Conservation (phyloP, 2,329 filamentous ascomycete genomes). For the Pseudogymnoascus sp. region DNA sequence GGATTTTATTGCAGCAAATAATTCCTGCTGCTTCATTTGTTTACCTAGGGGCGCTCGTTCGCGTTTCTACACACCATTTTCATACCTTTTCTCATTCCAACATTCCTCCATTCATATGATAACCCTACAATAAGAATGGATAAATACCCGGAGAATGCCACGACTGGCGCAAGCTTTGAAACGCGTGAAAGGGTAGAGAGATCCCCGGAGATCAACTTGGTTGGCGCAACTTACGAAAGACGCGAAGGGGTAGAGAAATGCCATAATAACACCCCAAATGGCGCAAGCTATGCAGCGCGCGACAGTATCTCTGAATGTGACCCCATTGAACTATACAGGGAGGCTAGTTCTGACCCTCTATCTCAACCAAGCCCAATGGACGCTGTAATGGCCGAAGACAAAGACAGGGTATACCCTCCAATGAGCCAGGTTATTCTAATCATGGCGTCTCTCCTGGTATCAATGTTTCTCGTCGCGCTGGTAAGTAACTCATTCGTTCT, state of each 20-base stretch:
- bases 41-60: not conserved
- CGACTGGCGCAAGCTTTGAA: not conserved
- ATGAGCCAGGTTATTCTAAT: conserved; percentile 22
- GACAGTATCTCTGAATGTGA: not conserved
- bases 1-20: not conserved
- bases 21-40: not conserved
- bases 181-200: not conserved
- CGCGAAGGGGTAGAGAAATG: not conserved
- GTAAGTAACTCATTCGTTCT: not conserved
- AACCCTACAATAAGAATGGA: not conserved
- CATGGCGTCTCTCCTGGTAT: conserved; percentile 35
- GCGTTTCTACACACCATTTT: not conserved
- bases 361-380: not conserved
- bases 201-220: too few relatives aligned
- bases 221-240: not conserved
- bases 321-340: not conserved
- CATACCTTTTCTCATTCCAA: not conserved
- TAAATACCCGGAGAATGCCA: not conserved
- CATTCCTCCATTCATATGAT: not conserved
- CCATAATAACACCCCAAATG: not conserved
- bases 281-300: not conserved
- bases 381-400: not conserved
- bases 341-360: not conserved
- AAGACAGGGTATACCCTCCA: not conserved
- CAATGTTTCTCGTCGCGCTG: conserved; percentile 38